phyloP scores from a whole-genome alignment of 2,329 filamentous ascomycete genomes.

The Diplodia sapinea region DNA sequence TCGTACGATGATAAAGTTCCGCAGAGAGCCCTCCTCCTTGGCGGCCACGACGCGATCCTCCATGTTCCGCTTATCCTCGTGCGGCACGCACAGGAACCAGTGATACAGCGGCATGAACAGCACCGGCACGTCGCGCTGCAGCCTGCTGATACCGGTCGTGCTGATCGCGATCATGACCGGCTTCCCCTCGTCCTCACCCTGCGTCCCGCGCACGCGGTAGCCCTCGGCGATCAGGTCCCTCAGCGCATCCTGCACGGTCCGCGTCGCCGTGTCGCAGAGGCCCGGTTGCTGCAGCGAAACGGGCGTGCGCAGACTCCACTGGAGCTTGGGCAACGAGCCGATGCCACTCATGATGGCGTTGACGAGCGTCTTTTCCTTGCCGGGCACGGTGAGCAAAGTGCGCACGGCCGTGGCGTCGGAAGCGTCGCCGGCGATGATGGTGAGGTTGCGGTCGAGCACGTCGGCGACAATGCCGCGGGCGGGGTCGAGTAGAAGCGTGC shows the following conservation, averaged over 20 bases:
- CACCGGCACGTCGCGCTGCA: slow-evolving; percentile 47
- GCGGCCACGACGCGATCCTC: slow-evolving; percentile 43
- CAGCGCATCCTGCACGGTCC: slow-evolving; percentile 43
- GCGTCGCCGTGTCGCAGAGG: slow-evolving; percentile 45
- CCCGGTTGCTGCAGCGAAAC: slow-evolving; percentile 43
- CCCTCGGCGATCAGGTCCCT: slow-evolving; percentile 32
- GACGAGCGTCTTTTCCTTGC: slow-evolving; percentile 40
- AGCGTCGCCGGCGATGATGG: slow-evolving; percentile 56
- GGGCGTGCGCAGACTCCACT: slow-evolving; percentile 37
- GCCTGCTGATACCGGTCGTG: slow-evolving; percentile 47
- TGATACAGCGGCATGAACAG: slow-evolving; percentile 45
- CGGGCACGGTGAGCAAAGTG: slow-evolving; percentile 41
- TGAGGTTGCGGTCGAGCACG: slow-evolving; percentile 50
- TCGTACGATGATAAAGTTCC: slow-evolving; percentile 45
- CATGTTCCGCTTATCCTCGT: slow-evolving; percentile 50
- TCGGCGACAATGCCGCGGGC: slow-evolving; percentile 48
- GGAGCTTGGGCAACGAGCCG: slow-evolving; percentile 45
- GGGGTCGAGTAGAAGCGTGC: slow-evolving; percentile 45
- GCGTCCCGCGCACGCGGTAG: slow-evolving; percentile 20
- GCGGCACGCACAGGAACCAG: slow-evolving; percentile 43
- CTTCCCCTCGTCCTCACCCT: background rate
- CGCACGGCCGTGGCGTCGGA: slow-evolving; percentile 50
- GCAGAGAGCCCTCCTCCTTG: slow-evolving; percentile 34
- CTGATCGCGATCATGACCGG: slow-evolving; percentile 43
- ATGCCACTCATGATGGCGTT: slow-evolving; percentile 57